A percentile compares a stretch with the other conserved stretches of the same genome.
These are phyloP conservation scores for Tulasnella sp. DNA, from an alignment of 768 basidiomycete species.

Conservation along the genomic window DNA sequence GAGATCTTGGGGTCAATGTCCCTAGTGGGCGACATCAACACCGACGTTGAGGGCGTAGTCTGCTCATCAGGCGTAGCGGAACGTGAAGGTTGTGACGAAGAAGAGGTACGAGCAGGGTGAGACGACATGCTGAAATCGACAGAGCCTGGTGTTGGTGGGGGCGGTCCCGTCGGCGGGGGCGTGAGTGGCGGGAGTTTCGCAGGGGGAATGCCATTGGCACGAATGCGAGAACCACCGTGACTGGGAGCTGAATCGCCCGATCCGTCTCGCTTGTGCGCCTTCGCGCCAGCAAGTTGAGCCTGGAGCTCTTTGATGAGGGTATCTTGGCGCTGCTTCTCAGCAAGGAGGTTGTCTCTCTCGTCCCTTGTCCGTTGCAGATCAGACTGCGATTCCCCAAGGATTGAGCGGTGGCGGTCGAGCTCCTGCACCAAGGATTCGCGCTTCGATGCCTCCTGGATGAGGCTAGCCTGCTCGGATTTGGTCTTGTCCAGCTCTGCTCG, in stretches of 20 bases:
- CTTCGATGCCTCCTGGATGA: conserved; percentile 68
- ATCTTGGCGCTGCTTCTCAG: conserved; percentile 68
- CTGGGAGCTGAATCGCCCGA: conserved; percentile 26
- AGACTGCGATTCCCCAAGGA: conserved; percentile 72
- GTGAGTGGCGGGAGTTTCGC: conserved; percentile 82
- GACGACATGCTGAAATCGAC: conserved; percentile 37
- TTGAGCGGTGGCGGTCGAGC: conserved; percentile 70
- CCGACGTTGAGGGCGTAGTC: conserved; percentile 51
- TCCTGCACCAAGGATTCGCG: conserved; percentile 70
- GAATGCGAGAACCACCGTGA: conserved; percentile 32
- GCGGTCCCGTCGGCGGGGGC: conserved; percentile 82
- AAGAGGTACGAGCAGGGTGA: conserved; percentile 47
- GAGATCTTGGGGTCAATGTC: conserved; percentile 53
- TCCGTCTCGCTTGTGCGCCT: conserved; percentile 28
- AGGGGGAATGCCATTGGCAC: conserved; percentile 57
- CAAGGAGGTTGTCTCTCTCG: conserved; percentile 71
- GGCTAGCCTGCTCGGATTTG: conserved; percentile 54
- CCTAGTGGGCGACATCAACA: conserved; percentile 34
- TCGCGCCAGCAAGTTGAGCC: conserved; percentile 45
- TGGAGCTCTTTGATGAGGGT: conserved; percentile 71
- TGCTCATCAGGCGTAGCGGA: conserved; percentile 14
- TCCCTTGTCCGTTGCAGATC: conserved; percentile 74
- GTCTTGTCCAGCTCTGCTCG: conserved; percentile 58
- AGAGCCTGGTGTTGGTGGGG: conserved; percentile 63
- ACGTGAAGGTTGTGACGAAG: conserved; percentile 34